phyloP scores from a whole-genome alignment of 2,329 filamentous ascomycete species.

The Colletotrichum sp. region DNA sequence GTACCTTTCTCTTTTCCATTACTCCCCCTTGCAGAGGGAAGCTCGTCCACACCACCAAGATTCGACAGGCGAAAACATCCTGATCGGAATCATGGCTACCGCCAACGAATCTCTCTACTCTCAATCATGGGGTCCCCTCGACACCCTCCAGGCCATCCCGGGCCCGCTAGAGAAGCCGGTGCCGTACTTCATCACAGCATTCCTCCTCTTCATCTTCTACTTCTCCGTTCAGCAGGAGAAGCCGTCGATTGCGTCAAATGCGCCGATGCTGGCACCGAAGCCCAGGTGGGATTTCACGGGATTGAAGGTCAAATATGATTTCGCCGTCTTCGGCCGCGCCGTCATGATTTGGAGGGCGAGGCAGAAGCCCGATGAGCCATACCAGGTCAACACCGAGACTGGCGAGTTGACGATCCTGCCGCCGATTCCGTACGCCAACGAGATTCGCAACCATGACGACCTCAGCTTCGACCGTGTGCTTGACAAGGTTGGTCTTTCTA shows the following conservation, averaged over 20 bases:
- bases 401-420: conserved; percentile 15
- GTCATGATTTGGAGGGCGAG: not conserved
- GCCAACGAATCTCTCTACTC: conserved; percentile 11
- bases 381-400: conserved; percentile 1
- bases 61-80: not conserved
- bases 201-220: conserved; percentile 13
- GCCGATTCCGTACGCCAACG: conserved; percentile 14
- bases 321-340: not conserved
- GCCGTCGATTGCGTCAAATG: not conserved
- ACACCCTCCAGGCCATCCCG: conserved; percentile 12
- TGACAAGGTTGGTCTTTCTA: not conserved
- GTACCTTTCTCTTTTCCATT: not conserved
- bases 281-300: conserved; percentile 9
- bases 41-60: not conserved
- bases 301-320: conserved; percentile 11
- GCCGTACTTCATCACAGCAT: conserved; percentile 15
- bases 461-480: conserved; percentile 16
- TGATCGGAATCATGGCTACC: conserved; percentile 10
- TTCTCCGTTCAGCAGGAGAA: conserved; percentile 10
- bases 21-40: not conserved
- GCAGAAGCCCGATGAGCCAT: not conserved
- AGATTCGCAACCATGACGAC: conserved; percentile 16
- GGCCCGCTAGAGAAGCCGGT: conserved; percentile 14
- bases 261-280: not conserved
- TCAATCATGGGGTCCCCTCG: conserved; percentile 12